Evolutionary conservation across 2,329 filamentous ascomycete species (phyloP).

Genomic region (Hymenoscyphus scutula): DNA sequence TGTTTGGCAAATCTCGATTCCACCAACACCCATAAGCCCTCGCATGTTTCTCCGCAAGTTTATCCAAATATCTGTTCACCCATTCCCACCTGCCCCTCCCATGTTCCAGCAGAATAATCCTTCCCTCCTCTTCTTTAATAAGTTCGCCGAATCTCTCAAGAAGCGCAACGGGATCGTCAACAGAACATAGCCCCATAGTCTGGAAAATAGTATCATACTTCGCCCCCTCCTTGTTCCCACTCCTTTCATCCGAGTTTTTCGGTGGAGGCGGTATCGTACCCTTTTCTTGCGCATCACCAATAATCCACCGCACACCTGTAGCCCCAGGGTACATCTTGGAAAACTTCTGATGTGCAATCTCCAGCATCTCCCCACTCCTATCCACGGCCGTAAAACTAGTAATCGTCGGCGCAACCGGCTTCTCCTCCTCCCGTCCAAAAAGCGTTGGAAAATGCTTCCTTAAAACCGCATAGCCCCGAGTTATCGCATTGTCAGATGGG

Average conservation of each 20-base stretch:
- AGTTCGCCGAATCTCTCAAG: slow-evolving; percentile 52
- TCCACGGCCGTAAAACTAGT: slow-evolving; percentile 61
- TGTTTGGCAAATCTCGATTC: slow-evolving; percentile 60
- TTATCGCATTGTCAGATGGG: background rate
- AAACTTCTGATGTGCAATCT: slow-evolving; percentile 55
- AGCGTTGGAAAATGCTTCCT: background rate
- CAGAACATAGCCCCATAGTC: slow-evolving; percentile 64
- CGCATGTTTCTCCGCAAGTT: slow-evolving; percentile 54
- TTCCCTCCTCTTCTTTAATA: slow-evolving; percentile 53
- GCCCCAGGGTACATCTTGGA: slow-evolving; percentile 43
- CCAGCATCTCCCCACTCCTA: slow-evolving; percentile 59
- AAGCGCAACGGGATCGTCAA: slow-evolving; percentile 53
- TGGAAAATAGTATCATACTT: slow-evolving; percentile 62
- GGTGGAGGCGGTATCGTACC: slow-evolving; percentile 30
- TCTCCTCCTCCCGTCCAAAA: slow-evolving; percentile 26
- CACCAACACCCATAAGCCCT: slow-evolving; percentile 65
- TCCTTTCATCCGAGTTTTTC: slow-evolving; percentile 25
- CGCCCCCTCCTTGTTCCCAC: slow-evolving; percentile 22
- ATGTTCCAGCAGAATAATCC: slow-evolving; percentile 62
- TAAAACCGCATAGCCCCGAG: background rate
- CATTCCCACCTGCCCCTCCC: slow-evolving; percentile 54
- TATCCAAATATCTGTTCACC: slow-evolving; percentile 57
- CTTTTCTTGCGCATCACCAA: slow-evolving; percentile 31
- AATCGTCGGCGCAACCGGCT: slow-evolving; percentile 36
- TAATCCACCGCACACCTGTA: slow-evolving; percentile 41